Base-by-base conservation (phyloP, 1,284 basidiomycete species). In the Cerioporus squamosus region DNA sequence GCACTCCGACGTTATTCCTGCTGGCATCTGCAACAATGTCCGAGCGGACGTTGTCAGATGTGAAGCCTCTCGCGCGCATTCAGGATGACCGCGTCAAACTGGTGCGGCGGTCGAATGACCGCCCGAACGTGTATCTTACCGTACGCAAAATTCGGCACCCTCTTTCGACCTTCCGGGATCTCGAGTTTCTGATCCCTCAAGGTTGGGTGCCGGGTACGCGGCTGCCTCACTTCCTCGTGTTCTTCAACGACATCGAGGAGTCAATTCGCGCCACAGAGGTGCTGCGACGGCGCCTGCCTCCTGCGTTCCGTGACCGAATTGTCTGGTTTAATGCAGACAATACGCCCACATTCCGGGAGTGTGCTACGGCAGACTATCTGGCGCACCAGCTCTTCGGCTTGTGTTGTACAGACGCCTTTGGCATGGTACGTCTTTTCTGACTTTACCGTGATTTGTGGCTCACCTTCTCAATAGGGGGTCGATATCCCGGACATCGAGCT, bases 11-110 rank as follows among this genome's bases (percentile, higher is more conserved):
- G 1, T 70, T 66, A 2, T 73, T 75, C 49, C 68, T 73, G 29
- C 53, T 73, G 7, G 64, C 70, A 0, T 76, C 75, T 6, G 75
- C 74, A 0, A 79, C 77, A 0, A 66, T 79, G 0, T 72, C 76
- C 1, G 23, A 50, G 1, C 42, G 45, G 0, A 49, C 74, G 0
- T 63, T 73, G 0, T 15, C 31, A 0, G 70, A 74, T 22, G 59
- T 77, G 1, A 49, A 55, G 23, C 20, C 60, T 2, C 69, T 60
- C 0, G 64, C 76, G 1, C 59, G 55, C 0, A 6, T 52, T 1
- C 36, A 5, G 6, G 36, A 7, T 3, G 33, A 36, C 8, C 23
- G 29, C 5, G 38, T 50, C 2, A 7, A 47, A 15, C 36, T 58
- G 2, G 38, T 71, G 5, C 54, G 26, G 8, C 58, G 63, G 3